Evolutionary conservation across 495 filamentous ascomycete species (phyloP).

Genomic region (Podospora tetraspora): DNA sequence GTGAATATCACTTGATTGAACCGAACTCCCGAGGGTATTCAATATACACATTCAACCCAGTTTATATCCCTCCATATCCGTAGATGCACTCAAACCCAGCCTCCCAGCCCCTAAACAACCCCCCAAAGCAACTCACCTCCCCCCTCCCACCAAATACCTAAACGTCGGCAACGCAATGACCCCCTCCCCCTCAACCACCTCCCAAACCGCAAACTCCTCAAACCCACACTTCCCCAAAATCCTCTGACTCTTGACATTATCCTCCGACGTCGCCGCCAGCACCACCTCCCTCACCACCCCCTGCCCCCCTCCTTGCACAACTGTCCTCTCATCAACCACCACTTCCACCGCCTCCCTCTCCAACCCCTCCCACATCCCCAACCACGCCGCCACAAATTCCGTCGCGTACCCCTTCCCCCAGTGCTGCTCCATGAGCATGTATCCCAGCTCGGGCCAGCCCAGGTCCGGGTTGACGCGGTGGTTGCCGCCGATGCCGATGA

Average conservation of each 20-base stretch:
- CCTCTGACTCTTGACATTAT: conserved; percentile 33
- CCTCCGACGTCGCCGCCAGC: conserved; percentile 31
- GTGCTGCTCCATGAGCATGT: conserved; percentile 39
- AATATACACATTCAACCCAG: neutral
- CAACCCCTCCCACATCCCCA: conserved; percentile 35
- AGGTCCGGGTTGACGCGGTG: conserved; percentile 18
- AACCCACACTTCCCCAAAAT: conserved; percentile 40
- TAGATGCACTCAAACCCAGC: neutral
- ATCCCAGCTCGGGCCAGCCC: conserved; percentile 48
- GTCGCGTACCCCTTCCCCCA: conserved; percentile 46
- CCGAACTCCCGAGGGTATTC: neutral
- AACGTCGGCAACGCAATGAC: conserved; percentile 19
- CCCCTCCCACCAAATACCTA: conserved; percentile 16
- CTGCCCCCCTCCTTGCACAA: conserved; percentile 18
- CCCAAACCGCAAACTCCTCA: conserved; percentile 25
- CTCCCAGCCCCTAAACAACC: neutral
- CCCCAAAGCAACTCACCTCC: neutral
- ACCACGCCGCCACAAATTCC: conserved; percentile 41
- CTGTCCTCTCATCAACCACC: conserved; percentile 21
- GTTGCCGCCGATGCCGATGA: conserved; percentile 39
- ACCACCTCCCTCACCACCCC: conserved; percentile 19
- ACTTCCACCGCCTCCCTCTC: conserved; percentile 33
- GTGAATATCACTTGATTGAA: no score
- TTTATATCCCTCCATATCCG: neutral
- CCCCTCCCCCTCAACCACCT: conserved; percentile 6